Percentiles rank a stretch among this genome's conserved stretches.
Conservation (phyloP, 345 rosid genomes). For the Murraya paniculata region DNA sequence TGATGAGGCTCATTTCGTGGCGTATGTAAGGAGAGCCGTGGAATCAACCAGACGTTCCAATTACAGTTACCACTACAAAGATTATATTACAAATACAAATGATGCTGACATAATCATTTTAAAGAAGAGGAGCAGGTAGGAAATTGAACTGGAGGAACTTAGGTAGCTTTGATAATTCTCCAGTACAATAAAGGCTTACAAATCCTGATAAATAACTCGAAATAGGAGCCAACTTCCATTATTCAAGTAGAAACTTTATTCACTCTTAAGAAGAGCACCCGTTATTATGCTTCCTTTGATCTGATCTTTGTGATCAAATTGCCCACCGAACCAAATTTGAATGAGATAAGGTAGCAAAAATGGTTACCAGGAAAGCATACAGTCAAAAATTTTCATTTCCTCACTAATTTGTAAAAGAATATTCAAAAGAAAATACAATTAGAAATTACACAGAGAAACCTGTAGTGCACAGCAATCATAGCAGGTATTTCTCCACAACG, state of each 20-base stretch:
- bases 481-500: constrained; percentile 80
- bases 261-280: background rate
- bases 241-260: background rate
- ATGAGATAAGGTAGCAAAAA: background rate
- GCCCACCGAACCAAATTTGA: background rate
- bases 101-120: too few species aligned
- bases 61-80: background rate
- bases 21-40: too few species aligned
- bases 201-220: background rate
- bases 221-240: background rate
- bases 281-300: background rate
- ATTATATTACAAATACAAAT: too few species aligned
- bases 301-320: background rate
- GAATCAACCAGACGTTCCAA: background rate
- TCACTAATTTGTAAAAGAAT: background rate
- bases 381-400: background rate
- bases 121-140: too few species aligned
- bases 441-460: constrained; percentile 4
- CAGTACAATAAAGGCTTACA: background rate
- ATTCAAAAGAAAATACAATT: background rate
- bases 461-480: constrained; percentile 29
- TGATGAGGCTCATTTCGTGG: too few species aligned
- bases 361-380: background rate
- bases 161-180: background rate
- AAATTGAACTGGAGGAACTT: too few species aligned